These are phyloP conservation scores for Exserohilum turcica DNA, from an alignment of 2,329 filamentous ascomycete genomes.

Conservation along the genomic window DNA sequence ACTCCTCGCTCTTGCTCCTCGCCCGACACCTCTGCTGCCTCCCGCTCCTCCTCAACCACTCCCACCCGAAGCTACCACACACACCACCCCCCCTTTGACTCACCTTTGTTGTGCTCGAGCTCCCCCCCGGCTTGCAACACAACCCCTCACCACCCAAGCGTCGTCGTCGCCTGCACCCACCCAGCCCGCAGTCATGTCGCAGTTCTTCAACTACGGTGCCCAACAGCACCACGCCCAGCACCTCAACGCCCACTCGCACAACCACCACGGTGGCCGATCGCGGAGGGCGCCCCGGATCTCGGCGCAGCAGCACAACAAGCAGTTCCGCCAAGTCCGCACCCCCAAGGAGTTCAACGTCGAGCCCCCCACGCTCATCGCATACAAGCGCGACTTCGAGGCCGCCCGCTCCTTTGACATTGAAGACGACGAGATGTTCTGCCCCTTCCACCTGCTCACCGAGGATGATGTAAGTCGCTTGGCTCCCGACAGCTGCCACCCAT, in stretches of 20 bases:
- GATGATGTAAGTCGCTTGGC: slow-evolving; percentile 71
- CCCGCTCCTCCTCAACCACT: slow-evolving; percentile 9
- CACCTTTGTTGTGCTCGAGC: slow-evolving; percentile 33
- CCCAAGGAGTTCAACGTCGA: slow-evolving; percentile 82
- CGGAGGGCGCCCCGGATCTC: slow-evolving; percentile 81
- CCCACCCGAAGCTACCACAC: slow-evolving; percentile 13
- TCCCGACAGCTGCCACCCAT: slow-evolving; percentile 30
- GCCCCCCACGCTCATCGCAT: slow-evolving; percentile 73
- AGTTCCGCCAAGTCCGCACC: slow-evolving; percentile 81
- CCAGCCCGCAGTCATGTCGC: slow-evolving; percentile 50
- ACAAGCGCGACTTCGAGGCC: slow-evolving; percentile 87
- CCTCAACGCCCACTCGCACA: slow-evolving; percentile 66
- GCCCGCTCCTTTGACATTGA: slow-evolving; percentile 93
- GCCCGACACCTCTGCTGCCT: slow-evolving; percentile 18
- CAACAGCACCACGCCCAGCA: slow-evolving; percentile 54
- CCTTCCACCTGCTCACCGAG: slow-evolving; percentile 82
- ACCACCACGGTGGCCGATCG: slow-evolving; percentile 82
- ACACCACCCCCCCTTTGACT: slow-evolving; percentile 24
- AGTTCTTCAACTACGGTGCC: slow-evolving; percentile 55
- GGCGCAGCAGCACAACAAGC: slow-evolving; percentile 83
- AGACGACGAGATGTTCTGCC: slow-evolving; percentile 95
- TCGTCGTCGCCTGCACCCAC: slow-evolving; percentile 10
- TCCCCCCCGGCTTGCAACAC: slow-evolving; percentile 18
- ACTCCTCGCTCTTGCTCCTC: slow-evolving; percentile 17
- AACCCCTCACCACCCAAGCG: slow-evolving; percentile 26